phyloP scores from a whole-genome alignment of 1,284 basidiomycete species.

The Ustilago esculenta region DNA sequence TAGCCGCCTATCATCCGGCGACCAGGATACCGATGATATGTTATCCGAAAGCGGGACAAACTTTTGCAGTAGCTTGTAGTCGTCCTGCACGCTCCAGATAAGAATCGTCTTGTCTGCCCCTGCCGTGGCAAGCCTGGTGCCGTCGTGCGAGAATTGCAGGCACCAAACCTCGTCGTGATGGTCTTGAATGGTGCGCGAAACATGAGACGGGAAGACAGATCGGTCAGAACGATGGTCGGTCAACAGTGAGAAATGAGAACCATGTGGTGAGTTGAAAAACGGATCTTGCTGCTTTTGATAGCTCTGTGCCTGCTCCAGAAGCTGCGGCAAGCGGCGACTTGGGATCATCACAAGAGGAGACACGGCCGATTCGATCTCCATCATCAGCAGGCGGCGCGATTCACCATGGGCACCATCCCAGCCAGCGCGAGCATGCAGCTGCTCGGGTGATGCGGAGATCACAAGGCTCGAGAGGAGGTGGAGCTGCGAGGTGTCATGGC shows the following conservation, averaged over 20 bases:
- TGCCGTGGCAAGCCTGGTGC: slow-evolving; percentile 82
- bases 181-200: slow-evolving; percentile 75
- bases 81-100: slow-evolving; percentile 74
- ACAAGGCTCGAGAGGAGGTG: slow-evolving; percentile 60
- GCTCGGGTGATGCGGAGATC: slow-evolving; percentile 71
- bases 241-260: slow-evolving; percentile 79
- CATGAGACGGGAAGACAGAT: slow-evolving; percentile 81
- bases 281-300: slow-evolving; percentile 72
- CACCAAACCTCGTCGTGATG: slow-evolving; percentile 96
- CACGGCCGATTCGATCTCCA: slow-evolving; percentile 85
- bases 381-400: slow-evolving; percentile 81
- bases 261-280: slow-evolving; percentile 57
- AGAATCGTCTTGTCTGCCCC: slow-evolving; percentile 87
- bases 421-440: slow-evolving; percentile 79
- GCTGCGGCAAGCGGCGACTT: slow-evolving; percentile 81
- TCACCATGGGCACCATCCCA: slow-evolving; percentile 89
- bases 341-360: slow-evolving; percentile 92
- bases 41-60: slow-evolving; percentile 48
- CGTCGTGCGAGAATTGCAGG: slow-evolving; percentile 91
- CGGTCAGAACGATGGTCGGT: slow-evolving; percentile 84
- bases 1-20: slow-evolving; percentile 52
- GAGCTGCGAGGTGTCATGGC: slow-evolving; percentile 49
- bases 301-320: slow-evolving; percentile 85
- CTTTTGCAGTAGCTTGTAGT: slow-evolving; percentile 41
- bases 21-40: slow-evolving; percentile 71